Evolutionary conservation across 352 stramenopile species (phyloP), one percentile per base, ranked within the genome.

Genomic region (Pythium apleroticum): DNA sequence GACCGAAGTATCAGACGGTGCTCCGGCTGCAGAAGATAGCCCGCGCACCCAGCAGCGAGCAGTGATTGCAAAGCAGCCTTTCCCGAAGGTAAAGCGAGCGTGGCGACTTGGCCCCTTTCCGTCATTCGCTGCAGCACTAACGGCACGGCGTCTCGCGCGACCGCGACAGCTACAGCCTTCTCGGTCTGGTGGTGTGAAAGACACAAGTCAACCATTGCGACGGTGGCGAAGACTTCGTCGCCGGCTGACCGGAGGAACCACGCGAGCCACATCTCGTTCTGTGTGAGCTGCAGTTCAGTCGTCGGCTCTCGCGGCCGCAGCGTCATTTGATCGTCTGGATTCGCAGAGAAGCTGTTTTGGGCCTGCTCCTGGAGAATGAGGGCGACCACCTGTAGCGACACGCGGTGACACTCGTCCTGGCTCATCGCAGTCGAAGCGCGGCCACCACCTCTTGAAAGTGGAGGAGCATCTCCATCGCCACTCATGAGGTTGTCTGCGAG

Each of bases 121-220:
- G 88, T 56, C 48, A 95, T 77, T 39, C 88, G 88, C 22, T 72
- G 55, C 22, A 95, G 71, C 33, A 84, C 69, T 15, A 80, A 59
- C 5, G 65, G 65, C 10, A 91, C 76, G 19, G 80, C 50, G 22
- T 89, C 25, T n/a, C 84, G 77, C 14, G 62, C 56, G 20, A 68
- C 75, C 8, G 76, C 84, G 19, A 93, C 78, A 8, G 79, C 56
- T n/a, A 93, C 75, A 3, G 84, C 85, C 30, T 84, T 86, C 45
- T 91, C 81, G 28, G 90, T 76, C 20, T 88, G 76, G 37, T 89
- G 73, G 52, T 89, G 79, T 1, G 71, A 65, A n/a, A 93, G 75
- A 65, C 83, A 92, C 35, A 86, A 65, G 37, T 89, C 79, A 19
- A 94, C 66, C 20, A 92, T 83, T 11, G 79, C 78, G 4, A 74